phyloP scores from a whole-genome alignment of 179 eudicot species.

The Silene vulgaris region DNA sequence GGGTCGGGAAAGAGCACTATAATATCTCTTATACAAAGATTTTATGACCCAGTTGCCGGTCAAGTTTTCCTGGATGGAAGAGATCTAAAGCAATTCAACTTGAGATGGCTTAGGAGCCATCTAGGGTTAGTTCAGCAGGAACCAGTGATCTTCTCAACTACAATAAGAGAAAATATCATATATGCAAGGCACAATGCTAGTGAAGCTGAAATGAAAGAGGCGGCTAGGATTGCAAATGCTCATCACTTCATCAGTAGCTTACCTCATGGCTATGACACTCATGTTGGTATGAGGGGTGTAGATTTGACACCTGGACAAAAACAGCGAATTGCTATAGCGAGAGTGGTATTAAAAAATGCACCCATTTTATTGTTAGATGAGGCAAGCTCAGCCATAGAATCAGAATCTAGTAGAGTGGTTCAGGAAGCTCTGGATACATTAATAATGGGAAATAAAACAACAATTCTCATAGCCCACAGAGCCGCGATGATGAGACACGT shows the following conservation, averaged over 20 bases:
- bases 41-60: conserved; percentile 90
- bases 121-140: conserved; percentile 96
- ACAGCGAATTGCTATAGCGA: conserved; percentile 86
- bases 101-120: conserved; percentile 96
- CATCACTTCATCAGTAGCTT: conserved; percentile 96
- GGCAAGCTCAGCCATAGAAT: conserved; percentile 94
- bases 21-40: conserved; percentile 84
- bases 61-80: conserved; percentile 81
- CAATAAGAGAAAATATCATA: conserved; percentile 83
- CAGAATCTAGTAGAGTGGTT: conserved; percentile 91
- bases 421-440: conserved; percentile 96
- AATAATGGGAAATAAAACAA: conserved; percentile 91
- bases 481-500: conserved; percentile 99
- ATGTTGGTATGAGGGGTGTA: conserved; percentile 96
- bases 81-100: conserved; percentile 71
- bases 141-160: conserved; percentile 88
- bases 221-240: conserved; percentile 96
- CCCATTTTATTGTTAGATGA: conserved; percentile 90
- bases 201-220: conserved; percentile 98
- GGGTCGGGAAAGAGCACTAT: conserved; percentile 99
- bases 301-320: conserved; percentile 97
- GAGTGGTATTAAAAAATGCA: conserved; percentile 85
- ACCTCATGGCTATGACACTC: conserved; percentile 98
- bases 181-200: conserved; percentile 98
- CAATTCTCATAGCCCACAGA: conserved; percentile 86